Conservation (phyloP, 2,329 filamentous ascomycete genomes). For the Ustilaginoidea virens region DNA sequence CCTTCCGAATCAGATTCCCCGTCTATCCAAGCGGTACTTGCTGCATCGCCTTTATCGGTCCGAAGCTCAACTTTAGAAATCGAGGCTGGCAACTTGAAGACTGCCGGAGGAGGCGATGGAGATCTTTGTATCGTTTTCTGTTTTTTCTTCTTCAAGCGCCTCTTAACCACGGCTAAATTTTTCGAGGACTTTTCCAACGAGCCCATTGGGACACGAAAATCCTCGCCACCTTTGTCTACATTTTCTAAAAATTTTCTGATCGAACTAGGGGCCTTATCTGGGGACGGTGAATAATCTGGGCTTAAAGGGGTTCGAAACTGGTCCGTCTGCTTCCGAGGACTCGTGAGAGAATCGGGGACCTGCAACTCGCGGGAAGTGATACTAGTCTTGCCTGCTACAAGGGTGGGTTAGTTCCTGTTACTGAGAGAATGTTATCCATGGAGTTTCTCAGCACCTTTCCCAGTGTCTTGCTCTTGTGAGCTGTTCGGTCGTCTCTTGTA, state of each 20-base stretch:
- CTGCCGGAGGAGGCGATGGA: conserved; percentile 7
- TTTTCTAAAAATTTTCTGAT: conserved; percentile 1
- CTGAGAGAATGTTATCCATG: too few species aligned
- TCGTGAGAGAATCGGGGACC: conserved; percentile 3
- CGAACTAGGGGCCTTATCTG: conserved; percentile 1
- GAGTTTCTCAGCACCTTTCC: too few species aligned
- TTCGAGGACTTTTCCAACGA: too few species aligned
- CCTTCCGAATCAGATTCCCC: conserved; percentile 3
- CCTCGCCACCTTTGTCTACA: neutral
- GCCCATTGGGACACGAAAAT: too few species aligned
- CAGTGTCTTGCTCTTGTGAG: conserved; percentile 10
- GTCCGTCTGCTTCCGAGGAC: conserved; percentile 2
- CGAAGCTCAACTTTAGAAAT: conserved; percentile 6
- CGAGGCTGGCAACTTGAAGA: conserved; percentile 9
- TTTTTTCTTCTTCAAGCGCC: neutral
- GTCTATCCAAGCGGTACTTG: neutral
- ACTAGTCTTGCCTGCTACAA: neutral
- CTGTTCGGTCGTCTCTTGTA: conserved; percentile 11
- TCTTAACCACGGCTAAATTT: neutral
- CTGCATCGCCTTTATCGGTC: neutral
- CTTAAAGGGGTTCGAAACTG: neutral
- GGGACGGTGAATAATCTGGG: neutral
- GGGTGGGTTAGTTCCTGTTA: neutral
- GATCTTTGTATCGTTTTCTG: conserved; percentile 1
- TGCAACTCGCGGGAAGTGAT: neutral